Base-by-base conservation (phyloP, 1,284 basidiomycete genomes). In the Rhodotorula mucilaginosa region DNA sequence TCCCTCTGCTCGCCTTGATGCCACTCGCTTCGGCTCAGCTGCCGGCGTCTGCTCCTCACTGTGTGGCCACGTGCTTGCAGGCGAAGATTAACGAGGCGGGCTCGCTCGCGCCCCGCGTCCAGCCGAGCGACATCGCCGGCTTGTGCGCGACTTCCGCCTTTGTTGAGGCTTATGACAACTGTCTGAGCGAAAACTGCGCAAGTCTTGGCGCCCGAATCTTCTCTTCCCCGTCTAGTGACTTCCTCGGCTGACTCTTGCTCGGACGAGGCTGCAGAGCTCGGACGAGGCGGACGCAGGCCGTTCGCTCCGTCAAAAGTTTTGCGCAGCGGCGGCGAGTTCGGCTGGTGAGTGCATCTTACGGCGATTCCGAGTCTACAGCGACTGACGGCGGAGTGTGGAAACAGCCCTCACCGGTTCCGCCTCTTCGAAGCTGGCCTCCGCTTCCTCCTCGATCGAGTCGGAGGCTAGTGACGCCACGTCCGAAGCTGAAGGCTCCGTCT, bases 261-360 rank as follows among this genome's bases (percentile, higher is more conserved):
- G 46, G 39, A n/a, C 21, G 19, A 6, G 19, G 19, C 31, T n/a
- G 26, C 54, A 57, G 63, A 31, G 34, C 63, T 57, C 48, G 29
- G 7, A 6, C 23, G 51, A 62, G 5, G 54, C 23, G 0, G 54
- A 7, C 26, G 5, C 52, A 93, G 87, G 56, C 90, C 90, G 80
- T 96, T 88, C 58, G 88, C 83, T 31, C 34, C 23, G 31, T 81
- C 90, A 80, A 77, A 96, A 90, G 82, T 90, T 91, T 60, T 84
- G 75, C 70, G 88, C 81, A 18, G 91, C 83, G 90, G 92, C 93
- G 60, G 93, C 83, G 76, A 90, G 29, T 52, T 65, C 69, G 58
- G 64, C 65, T 64, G 70, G 52, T 31, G 66, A 56, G 16, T 64
- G 49, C 39, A 71, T 8, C 54, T 68, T n/a, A 2, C 4, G 4